Conservation (phyloP, 2,329 filamentous ascomycete genomes). For the Beauveria sp. region DNA sequence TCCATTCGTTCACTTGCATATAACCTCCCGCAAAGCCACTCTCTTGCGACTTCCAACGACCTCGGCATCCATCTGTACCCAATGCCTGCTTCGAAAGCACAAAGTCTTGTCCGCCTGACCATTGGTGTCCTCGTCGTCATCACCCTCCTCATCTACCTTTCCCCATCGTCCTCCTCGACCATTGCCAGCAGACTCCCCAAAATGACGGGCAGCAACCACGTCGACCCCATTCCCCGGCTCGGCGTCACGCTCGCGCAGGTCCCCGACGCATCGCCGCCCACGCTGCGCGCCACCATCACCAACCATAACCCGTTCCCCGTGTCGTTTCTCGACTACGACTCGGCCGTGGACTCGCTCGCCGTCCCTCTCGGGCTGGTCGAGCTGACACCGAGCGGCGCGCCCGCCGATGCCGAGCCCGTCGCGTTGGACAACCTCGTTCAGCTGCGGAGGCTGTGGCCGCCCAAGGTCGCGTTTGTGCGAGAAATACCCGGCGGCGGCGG, state of each 20-base stretch:
- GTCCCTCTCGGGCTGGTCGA: conserved; percentile 28
- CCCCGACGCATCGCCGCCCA: conserved; percentile 22
- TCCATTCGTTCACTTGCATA: not conserved
- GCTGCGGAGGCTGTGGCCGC: conserved; percentile 29
- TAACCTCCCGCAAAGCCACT: not conserved
- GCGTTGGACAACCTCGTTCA: conserved; percentile 21
- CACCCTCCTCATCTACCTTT: not conserved
- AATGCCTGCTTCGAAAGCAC: not conserved
- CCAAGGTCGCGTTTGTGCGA: conserved; percentile 24
- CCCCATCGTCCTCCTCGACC: not conserved
- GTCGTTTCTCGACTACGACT: conserved; percentile 30
- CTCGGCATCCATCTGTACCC: not conserved
- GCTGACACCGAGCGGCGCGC: conserved; percentile 22
- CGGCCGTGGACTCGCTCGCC: conserved; percentile 30
- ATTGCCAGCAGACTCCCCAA: not conserved
- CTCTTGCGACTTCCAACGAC: too few relatives aligned
- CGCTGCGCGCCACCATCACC: conserved; percentile 28
- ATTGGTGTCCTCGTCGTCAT: not conserved
- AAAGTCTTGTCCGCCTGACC: not conserved
- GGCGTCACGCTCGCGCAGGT: conserved; percentile 26
- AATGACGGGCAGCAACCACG: not conserved
- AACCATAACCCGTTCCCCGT: conserved; percentile 28
- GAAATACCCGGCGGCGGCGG: conserved; percentile 27
- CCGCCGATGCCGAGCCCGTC: conserved; percentile 20
- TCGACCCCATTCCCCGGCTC: conserved; percentile 19